Percentiles rank a stretch among this genome's conserved stretches.
Evolutionary conservation across 2,329 filamentous ascomycete species (phyloP).

Genomic region (Pseudofabraea citricarpa): DNA sequence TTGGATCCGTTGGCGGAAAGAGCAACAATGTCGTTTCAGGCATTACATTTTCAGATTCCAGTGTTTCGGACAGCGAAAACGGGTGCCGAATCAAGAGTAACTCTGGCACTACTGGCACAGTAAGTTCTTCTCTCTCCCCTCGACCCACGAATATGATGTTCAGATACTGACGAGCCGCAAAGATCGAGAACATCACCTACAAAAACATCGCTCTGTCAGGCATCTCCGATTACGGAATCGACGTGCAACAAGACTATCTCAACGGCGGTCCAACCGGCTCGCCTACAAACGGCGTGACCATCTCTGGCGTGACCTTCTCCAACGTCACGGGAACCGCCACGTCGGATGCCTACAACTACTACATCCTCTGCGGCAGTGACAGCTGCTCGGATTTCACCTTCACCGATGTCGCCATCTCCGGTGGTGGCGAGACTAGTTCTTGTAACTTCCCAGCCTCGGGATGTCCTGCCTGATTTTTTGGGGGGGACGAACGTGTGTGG

Average conservation of each 20-base stretch:
- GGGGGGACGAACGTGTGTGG: too few species aligned
- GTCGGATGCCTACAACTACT: constrained; percentile 27
- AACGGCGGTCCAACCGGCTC: constrained; percentile 35
- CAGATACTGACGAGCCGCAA: too few species aligned
- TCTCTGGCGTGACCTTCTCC: constrained; percentile 18
- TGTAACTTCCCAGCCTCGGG: too few species aligned
- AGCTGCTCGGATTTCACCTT: constrained; percentile 29
- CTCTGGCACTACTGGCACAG: constrained; percentile 29
- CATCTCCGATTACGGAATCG: constrained; percentile 43
- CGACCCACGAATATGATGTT: too few species aligned
- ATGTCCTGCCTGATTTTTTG: too few species aligned
- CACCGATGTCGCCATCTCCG: constrained; percentile 26
- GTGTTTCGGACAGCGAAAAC: constrained; percentile 22
- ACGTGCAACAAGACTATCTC: constrained; percentile 45
- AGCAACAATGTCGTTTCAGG: constrained; percentile 23
- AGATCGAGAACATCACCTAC: constrained; percentile 39
- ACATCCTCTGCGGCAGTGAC: constrained; percentile 28
- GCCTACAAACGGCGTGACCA: constrained; percentile 31
- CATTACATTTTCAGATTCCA: constrained; percentile 22
- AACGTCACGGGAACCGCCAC: constrained; percentile 26
- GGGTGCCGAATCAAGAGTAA: constrained; percentile 33
- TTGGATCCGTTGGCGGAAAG: constrained; percentile 25
- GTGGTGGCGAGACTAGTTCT: too few species aligned
- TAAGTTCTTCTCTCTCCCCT: too few species aligned
- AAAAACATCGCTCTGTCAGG: constrained; percentile 37